phyloP scores from a whole-genome alignment of 257 asterid species.

The Solanum ossicruentum region DNA sequence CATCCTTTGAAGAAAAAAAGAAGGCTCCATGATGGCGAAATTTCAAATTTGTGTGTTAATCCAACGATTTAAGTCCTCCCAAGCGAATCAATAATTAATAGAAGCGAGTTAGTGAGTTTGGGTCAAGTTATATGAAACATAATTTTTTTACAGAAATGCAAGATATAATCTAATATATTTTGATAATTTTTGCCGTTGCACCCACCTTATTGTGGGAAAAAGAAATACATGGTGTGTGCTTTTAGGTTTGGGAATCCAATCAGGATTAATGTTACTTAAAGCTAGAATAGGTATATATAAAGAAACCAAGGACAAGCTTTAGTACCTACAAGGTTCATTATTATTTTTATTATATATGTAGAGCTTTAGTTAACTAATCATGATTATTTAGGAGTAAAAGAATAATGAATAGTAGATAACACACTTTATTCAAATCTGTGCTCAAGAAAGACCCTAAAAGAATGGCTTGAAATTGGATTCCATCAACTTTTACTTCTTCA shows the following conservation, averaged over 20 bases:
- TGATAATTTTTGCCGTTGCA: not conserved
- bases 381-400: not conserved
- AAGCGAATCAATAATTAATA: not conserved
- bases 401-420: not conserved
- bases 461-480: slow-evolving; percentile 19
- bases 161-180: not conserved
- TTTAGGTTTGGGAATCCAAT: not conserved
- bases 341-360: not conserved
- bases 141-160: not conserved
- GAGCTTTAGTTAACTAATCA: not conserved
- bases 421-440: not conserved
- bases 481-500: not conserved
- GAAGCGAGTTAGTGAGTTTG: not conserved
- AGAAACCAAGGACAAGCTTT: not conserved
- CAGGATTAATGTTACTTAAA: not conserved
- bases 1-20: too few relatives aligned
- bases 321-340: not conserved
- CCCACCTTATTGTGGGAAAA: too few relatives aligned
- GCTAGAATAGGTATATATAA: not conserved
- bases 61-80: not conserved
- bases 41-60: not conserved
- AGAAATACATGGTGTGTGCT: not conserved
- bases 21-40: not conserved
- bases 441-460: slow-evolving; percentile 1
- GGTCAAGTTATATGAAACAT: not conserved